Base-by-base conservation (phyloP, 139 green algal genomes). In the Auxenochlorella protothecoides region DNA sequence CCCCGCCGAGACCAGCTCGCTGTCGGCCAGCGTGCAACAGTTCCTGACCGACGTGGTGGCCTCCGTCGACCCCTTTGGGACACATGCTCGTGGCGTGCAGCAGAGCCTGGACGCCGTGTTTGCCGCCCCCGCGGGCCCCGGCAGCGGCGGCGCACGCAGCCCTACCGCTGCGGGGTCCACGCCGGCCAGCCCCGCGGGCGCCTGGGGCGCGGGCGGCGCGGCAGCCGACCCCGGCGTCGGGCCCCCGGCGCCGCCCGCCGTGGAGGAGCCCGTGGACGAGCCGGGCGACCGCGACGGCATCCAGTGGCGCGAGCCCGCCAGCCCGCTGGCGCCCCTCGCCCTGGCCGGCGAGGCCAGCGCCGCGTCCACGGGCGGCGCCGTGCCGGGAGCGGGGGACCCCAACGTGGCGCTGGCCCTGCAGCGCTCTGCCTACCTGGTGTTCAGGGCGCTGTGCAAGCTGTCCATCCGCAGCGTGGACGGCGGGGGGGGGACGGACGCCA, bases 361-460 rank as follows among this genome's bases (percentile, higher is more conserved):
- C 6, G 61, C 11, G 57, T 63, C 59, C 14, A 14, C 64, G 73
- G 6, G 64, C 59, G n/a, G 6, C 5, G 68, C 51, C 57, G 69
- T 52, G 65, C 10, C 68, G 44, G 59, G 14, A 5, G 64, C 63
- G 54, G 10, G 57, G 52, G 16, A 57, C 70, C 55, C 65, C 15
- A 74, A 60, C 7, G 55, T 79, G 16, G 63, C 72, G 52, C 68
- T 71, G 5, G 63, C 90, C 55, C 80, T 96, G 76, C 78, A 89
- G 74, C 89, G 91, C 73, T 95, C 98, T 72, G 95, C 93, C 4
- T 97, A 95, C 83, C 81, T 98, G 53, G 92, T 98, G 59, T 97
- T 99, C 76, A 80, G 95, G 2, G 90, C 95, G 53, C 87, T 99
- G 69, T 99, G 95, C 84, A 97, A 97, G 83, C 88, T 99, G 61